A percentile compares a stretch with the other conserved stretches of the same genome.
These are phyloP conservation scores for Daldinia sp. DNA, from an alignment of 2,329 filamentous ascomycete genomes.

Conservation along the genomic window DNA sequence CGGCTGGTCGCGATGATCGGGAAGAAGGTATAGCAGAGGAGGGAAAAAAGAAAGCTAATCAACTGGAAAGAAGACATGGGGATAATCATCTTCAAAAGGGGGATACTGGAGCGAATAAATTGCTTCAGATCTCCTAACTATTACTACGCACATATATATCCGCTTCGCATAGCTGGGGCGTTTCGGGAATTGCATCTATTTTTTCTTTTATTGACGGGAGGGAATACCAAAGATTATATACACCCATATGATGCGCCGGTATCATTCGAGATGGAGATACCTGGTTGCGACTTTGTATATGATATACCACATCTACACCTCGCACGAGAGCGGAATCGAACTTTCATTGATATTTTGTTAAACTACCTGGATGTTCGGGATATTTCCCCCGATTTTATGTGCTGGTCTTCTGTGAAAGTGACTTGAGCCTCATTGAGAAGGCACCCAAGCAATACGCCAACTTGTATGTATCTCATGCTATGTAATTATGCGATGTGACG, in stretches of 20 bases:
- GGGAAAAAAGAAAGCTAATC: constrained; percentile 9
- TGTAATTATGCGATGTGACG: background rate
- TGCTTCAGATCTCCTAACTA: constrained; percentile 1
- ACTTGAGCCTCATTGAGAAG: too few species aligned
- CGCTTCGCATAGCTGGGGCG: constrained; percentile 37
- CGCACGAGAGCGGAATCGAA: constrained; percentile 18
- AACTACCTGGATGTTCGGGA: background rate
- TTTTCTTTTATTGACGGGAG: background rate
- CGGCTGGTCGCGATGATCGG: constrained; percentile 44
- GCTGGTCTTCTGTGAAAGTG: too few species aligned
- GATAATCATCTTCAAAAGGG: constrained; percentile 1
- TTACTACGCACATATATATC: constrained; percentile 3
- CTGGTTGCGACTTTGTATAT: constrained; percentile 15
- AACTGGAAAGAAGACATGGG: constrained; percentile 12
- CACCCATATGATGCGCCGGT: constrained; percentile 2
- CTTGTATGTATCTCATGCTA: background rate
- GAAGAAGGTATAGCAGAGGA: background rate
- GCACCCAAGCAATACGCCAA: background rate
- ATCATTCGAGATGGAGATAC: constrained; percentile 25
- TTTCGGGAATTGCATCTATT: constrained; percentile 23
- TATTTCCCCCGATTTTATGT: background rate
- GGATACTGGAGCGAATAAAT: constrained; percentile 1
- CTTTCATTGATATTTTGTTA: constrained; percentile 19
- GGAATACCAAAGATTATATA: background rate
- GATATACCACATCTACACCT: constrained; percentile 19